Conservation (phyloP, 176 grass and related monocot genomes). For the Carex cristatella region DNA sequence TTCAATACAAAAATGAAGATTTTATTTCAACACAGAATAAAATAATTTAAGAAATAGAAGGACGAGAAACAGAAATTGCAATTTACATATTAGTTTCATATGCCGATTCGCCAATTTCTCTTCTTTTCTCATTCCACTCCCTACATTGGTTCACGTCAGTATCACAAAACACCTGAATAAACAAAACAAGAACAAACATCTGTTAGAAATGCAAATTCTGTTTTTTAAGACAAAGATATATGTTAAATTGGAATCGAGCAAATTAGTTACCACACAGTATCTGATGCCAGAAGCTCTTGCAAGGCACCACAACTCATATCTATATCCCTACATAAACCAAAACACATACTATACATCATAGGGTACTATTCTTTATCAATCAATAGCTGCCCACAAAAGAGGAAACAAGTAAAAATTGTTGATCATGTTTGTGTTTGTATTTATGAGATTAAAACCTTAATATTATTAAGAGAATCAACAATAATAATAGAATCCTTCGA, state of each 20-base stretch:
- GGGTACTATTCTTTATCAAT: neutral
- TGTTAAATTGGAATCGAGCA: neutral
- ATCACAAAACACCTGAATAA: conserved; percentile 92
- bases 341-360: neutral
- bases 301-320: conserved; percentile 95
- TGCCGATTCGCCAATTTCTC: conserved; percentile 51
- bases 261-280: conserved; percentile 79
- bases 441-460: conserved; percentile 50
- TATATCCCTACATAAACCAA: conserved; percentile 58
- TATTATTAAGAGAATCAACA: conserved; percentile 87
- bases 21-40: neutral
- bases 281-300: conserved; percentile 82
- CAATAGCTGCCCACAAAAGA: neutral
- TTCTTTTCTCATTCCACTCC: conserved; percentile 69
- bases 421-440: neutral
- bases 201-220: conserved; percentile 7
- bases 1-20: neutral
- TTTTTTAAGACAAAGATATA: neutral
- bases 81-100: conserved; percentile 81
- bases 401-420: neutral
- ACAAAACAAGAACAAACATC: neutral
- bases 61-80: neutral
- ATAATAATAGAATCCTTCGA: conserved; percentile 77
- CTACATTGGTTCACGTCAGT: conserved; percentile 75
- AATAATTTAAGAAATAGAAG: neutral